These are phyloP conservation scores for Fusarium keratoplasticum DNA, from an alignment of 2,329 filamentous ascomycete genomes.

Conservation along the genomic window DNA sequence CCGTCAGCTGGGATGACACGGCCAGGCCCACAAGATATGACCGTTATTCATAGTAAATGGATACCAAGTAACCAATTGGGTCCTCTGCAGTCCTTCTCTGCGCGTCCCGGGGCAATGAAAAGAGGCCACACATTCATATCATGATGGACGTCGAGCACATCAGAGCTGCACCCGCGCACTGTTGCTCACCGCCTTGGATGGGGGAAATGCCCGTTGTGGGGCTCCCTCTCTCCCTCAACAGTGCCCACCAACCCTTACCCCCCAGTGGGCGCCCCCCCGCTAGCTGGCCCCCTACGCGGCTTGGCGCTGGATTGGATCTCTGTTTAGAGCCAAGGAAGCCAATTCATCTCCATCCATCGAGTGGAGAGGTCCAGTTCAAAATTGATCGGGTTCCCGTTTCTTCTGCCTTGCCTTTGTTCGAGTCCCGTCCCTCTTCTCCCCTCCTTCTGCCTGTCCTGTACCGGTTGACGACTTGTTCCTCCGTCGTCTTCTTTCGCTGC, in stretches of 20 bases:
- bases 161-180: neutral
- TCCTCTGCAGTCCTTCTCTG: neutral
- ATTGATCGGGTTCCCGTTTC: constrained; percentile 38
- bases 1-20: neutral
- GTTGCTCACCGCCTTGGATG: constrained; percentile 40
- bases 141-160: constrained; percentile 7
- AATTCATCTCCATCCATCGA: constrained; percentile 31
- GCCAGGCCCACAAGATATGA: neutral
- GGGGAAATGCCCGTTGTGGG: constrained; percentile 41
- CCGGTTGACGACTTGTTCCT: neutral
- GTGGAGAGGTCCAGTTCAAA: constrained; percentile 37
- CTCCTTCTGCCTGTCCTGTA: neutral
- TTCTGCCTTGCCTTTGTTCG: constrained; percentile 28
- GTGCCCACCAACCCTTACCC: constrained; percentile 16
- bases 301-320: constrained; percentile 39
- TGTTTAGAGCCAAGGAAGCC: constrained; percentile 26
- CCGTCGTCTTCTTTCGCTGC: neutral
- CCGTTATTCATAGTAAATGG: neutral
- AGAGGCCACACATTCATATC: constrained; percentile 4
- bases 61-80: neutral
- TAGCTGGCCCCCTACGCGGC: constrained; percentile 33
- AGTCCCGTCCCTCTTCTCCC: constrained; percentile 24
- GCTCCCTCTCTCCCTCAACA: constrained; percentile 15
- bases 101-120: neutral
- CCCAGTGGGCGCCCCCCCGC: constrained; percentile 18